Conservation (phyloP, 2,329 filamentous ascomycete genomes). For the Colletotrichum sp. region DNA sequence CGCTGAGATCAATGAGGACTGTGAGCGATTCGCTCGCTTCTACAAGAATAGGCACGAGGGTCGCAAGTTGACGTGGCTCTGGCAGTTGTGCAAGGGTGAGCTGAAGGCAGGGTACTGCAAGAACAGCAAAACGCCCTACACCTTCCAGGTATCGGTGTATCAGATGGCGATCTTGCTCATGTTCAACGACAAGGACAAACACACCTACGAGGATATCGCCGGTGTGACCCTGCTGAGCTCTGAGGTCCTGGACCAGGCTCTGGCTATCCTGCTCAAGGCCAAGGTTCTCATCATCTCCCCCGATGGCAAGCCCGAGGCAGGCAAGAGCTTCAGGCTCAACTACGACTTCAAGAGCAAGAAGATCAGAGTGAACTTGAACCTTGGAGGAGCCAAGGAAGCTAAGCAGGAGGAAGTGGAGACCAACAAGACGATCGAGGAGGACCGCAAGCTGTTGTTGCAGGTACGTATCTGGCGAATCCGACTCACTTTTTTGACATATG, state of each 20-base stretch:
- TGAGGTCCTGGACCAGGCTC: constrained; percentile 85
- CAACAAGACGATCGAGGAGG: constrained; percentile 99
- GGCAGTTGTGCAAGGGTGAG: constrained; percentile 98
- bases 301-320: constrained; percentile 76
- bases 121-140: constrained; percentile 87
- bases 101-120: constrained; percentile 94
- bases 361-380: constrained; percentile 94
- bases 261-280: constrained; percentile 89
- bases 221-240: constrained; percentile 79
- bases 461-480: constrained; percentile 57
- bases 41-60: constrained; percentile 98
- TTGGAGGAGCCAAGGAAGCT: constrained; percentile 91
- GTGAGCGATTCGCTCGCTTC: constrained; percentile 87
- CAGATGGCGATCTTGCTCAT: constrained; percentile 96
- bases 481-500: too few species aligned
- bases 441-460: constrained; percentile 95
- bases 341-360: constrained; percentile 99
- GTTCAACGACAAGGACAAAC: constrained; percentile 89
- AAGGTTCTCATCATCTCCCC: constrained; percentile 81
- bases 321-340: constrained; percentile 84
- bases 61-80: constrained; percentile 95
- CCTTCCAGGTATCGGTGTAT: constrained; percentile 96
- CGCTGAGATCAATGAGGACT: constrained; percentile 81
- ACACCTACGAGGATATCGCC: constrained; percentile 87
- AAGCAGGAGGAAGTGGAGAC: constrained; percentile 97